Evolutionary conservation across 441 rosid species (phyloP), one percentile per base, ranked within the genome.

Genomic region (Erysimum cheiri): DNA sequence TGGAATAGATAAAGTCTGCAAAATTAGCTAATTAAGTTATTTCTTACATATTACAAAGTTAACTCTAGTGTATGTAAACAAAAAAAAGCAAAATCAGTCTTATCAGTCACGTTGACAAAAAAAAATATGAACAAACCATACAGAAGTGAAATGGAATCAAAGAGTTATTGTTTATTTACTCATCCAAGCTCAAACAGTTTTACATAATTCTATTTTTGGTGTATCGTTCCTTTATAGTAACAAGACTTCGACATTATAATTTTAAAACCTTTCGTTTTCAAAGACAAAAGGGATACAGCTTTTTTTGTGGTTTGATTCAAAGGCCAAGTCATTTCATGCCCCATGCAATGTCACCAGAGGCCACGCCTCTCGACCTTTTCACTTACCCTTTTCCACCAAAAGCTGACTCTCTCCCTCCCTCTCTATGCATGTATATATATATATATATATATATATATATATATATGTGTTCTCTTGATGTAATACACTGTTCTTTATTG

Each of bases 291-390:
- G 47, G 46, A 56, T 64, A 49, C 36, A 75, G 67, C 67, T 15
- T 62, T 63, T 39, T 24, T 7, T 53, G 64, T 57, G 49, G 55
- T 49, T 57, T 75, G 62, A 70, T 56, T 64, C 71, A 75, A 75
- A 64, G 71, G 44, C 49, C 49, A 75, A 75, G 75, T 75, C 75
- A 75, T 75, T 69, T 64, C 75, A 63, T 33, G 71, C 71, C 67
- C 73, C 75, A 75, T 70, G 79, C 79, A 75, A 70, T 69, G 75
- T 64, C 71, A 70, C 71, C 56, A 70, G 71, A 75, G 71, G 62
- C 75, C 75, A 75, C 79, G 75, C 79, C 79, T 75, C 57, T 49
- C 40, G 28, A 61, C 73, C 78, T 74, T 75, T 70, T 58, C 79
- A 68, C 53, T 75, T 62, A 44, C 69, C 52, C 60, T 75, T 75